Percentiles rank a stretch among this genome's conserved stretches.
Conservation (phyloP, 2,329 filamentous ascomycete species). For the Pyricularia grisea region DNA sequence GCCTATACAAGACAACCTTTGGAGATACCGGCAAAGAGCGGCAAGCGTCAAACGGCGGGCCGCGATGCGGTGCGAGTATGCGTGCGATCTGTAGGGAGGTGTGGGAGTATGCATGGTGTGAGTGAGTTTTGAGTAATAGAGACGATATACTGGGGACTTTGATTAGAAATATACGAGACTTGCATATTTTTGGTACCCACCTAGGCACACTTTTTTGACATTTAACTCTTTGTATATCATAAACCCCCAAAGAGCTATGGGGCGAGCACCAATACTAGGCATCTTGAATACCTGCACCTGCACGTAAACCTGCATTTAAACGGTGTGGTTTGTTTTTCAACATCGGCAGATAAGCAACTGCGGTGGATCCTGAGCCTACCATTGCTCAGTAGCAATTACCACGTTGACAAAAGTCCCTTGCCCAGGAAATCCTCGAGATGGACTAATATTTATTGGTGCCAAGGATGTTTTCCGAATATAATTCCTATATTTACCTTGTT, state of each 20-base stretch:
- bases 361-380: too few species aligned
- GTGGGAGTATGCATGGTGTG: not conserved
- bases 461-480: not conserved
- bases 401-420: not conserved
- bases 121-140: not conserved
- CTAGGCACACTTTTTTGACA: not conserved
- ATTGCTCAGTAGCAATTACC: not conserved
- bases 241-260: not conserved
- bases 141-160: not conserved
- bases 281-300: not conserved
- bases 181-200: not conserved
- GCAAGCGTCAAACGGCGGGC: not conserved
- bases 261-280: not conserved
- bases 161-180: not conserved
- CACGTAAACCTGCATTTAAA: not conserved
- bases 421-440: not conserved
- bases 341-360: too few species aligned
- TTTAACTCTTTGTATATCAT: not conserved
- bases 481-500: not conserved
- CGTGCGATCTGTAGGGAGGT: not conserved
- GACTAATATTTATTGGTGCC: not conserved
- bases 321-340: not conserved
- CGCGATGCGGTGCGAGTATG: not conserved
- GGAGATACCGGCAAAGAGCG: not conserved
- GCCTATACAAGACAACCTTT: not conserved